These are phyloP conservation scores for Vachellia collinsii DNA, from an alignment of 306 rosid species.

Conservation along the genomic window DNA sequence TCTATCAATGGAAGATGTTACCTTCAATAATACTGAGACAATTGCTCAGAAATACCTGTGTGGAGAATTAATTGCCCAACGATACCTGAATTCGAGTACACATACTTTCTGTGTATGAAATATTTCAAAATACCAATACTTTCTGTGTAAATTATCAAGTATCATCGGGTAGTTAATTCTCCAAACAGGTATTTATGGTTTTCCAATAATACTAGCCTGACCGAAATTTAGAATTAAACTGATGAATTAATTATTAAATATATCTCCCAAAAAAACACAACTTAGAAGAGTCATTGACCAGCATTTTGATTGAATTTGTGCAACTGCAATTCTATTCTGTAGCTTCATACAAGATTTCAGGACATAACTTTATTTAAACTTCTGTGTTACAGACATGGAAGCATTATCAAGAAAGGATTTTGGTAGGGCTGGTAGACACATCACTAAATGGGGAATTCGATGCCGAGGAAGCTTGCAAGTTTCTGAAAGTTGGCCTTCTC, in stretches of 20 bases:
- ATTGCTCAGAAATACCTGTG: no score
- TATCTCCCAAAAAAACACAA: not conserved
- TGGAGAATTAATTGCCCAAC: no score
- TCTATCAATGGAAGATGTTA: not conserved
- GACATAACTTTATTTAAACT: constrained; percentile 29
- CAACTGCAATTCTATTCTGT: constrained; percentile 17
- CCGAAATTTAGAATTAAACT: not conserved
- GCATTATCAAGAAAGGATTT: constrained; percentile 63
- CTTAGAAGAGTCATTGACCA: not conserved
- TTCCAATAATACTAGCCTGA: not conserved
- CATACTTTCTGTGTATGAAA: no score
- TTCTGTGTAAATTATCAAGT: no score
- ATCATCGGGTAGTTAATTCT: no score
- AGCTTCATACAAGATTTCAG: constrained; percentile 2
- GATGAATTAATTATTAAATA: not conserved
- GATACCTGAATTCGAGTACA: no score
- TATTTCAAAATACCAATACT: no score
- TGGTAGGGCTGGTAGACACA: constrained; percentile 64
- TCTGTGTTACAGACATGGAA: constrained; percentile 70
- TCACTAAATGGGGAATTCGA: constrained; percentile 74
- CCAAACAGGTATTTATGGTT: no score
- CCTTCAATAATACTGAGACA: not conserved
- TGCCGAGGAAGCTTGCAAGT: constrained; percentile 75
- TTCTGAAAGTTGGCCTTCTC: constrained; percentile 83
- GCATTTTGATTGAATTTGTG: constrained; percentile 11